phyloP scores from a whole-genome alignment of 495 filamentous ascomycete species.

The Aspergillus saccharolyticus region DNA sequence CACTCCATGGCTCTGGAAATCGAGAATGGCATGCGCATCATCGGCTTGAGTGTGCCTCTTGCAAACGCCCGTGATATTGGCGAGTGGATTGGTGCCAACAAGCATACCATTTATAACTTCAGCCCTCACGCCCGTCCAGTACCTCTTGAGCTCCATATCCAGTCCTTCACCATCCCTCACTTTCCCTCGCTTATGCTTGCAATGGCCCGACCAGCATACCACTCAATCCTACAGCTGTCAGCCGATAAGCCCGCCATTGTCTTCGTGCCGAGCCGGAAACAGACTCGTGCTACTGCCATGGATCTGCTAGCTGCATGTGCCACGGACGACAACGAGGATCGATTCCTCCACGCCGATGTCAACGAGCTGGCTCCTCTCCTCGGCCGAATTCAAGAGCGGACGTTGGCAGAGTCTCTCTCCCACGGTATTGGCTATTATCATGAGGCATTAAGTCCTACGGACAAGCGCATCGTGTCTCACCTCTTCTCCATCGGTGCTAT shows the following conservation, averaged over 20 bases:
- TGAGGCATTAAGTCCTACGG: slow-evolving; percentile 79
- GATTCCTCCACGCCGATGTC: slow-evolving; percentile 77
- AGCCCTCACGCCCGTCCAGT: slow-evolving; percentile 83
- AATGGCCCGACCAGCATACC: slow-evolving; percentile 91
- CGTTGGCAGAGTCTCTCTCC: slow-evolving; percentile 83
- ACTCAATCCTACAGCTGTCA: slow-evolving; percentile 78
- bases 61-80: slow-evolving; percentile 90
- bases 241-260: slow-evolving; percentile 82
- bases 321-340: slow-evolving; percentile 87
- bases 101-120: slow-evolving; percentile 98
- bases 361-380: slow-evolving; percentile 79
- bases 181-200: slow-evolving; percentile 97
- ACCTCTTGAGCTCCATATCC: slow-evolving; percentile 88
- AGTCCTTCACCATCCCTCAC: slow-evolving; percentile 93
- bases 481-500: slow-evolving; percentile 89
- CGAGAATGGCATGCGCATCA: slow-evolving; percentile 76
- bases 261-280: slow-evolving; percentile 91
- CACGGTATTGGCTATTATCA: slow-evolving; percentile 98
- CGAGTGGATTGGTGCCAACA: slow-evolving; percentile 98
- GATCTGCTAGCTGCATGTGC: slow-evolving; percentile 81
- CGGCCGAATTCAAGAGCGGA: slow-evolving; percentile 73
- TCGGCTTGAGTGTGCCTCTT: slow-evolving; percentile 88
- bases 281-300: slow-evolving; percentile 80
- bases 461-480: slow-evolving; percentile 90
- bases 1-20: slow-evolving; percentile 90